These are phyloP conservation scores for Fusarium sp. DNA, from an alignment of 2,329 filamentous ascomycete genomes.

Conservation along the genomic window DNA sequence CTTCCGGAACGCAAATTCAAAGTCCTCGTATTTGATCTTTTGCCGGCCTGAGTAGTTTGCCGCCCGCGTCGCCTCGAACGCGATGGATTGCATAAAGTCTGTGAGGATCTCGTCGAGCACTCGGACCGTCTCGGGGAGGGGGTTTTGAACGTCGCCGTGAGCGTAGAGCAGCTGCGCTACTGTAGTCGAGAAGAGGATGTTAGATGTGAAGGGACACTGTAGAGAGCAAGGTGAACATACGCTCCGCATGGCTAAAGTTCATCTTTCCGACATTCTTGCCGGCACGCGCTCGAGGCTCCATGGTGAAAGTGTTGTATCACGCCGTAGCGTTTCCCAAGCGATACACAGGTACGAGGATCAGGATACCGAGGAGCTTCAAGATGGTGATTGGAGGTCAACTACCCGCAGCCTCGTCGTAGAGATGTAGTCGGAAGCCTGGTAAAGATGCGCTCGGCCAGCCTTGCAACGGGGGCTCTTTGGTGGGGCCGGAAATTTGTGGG, in stretches of 20 bases:
- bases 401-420: slow-evolving; percentile 30
- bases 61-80: slow-evolving; percentile 84
- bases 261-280: slow-evolving; percentile 83
- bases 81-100: slow-evolving; percentile 94
- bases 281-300: slow-evolving; percentile 79
- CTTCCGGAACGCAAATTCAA: slow-evolving; percentile 89
- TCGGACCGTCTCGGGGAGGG: slow-evolving; percentile 82
- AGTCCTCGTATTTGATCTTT: slow-evolving; percentile 98
- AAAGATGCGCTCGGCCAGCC: slow-evolving; percentile 24
- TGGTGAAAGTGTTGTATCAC: slow-evolving; percentile 52
- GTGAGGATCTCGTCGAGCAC: slow-evolving; percentile 95
- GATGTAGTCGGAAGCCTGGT: slow-evolving; percentile 31
- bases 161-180: slow-evolving; percentile 79
- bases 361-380: neutral
- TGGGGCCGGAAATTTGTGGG: slow-evolving; percentile 37
- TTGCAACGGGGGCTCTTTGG: slow-evolving; percentile 23
- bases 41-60: slow-evolving; percentile 88
- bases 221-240: slow-evolving; percentile 55
- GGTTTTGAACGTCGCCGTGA: slow-evolving; percentile 78
- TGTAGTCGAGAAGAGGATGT: slow-evolving; percentile 45
- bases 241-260: slow-evolving; percentile 76
- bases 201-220: neutral
- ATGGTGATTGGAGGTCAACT: neutral
- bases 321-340: slow-evolving; percentile 14
- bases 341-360: neutral